phyloP scores from a whole-genome alignment of 305 asterid species.

The Coffea humblotiana region DNA sequence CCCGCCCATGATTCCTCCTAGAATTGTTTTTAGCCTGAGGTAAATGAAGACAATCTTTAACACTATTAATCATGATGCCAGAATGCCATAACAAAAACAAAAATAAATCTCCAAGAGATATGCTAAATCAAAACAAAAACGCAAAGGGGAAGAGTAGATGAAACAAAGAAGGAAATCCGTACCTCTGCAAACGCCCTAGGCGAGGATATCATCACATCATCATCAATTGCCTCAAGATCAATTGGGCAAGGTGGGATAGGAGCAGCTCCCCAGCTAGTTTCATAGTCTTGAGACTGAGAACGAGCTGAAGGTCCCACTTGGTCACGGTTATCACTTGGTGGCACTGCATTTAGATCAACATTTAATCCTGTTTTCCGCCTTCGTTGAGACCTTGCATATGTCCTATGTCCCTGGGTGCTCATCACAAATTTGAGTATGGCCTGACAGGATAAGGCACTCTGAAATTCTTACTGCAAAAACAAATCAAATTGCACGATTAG shows the following conservation, averaged over 20 bases:
- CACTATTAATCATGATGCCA: slow-evolving; percentile 10
- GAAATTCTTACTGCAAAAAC: not conserved
- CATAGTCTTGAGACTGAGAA: slow-evolving; percentile 38
- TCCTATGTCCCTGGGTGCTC: slow-evolving; percentile 49
- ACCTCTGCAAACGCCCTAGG: slow-evolving; percentile 85
- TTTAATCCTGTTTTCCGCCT: slow-evolving; percentile 49
- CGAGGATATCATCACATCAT: slow-evolving; percentile 83
- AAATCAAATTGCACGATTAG: not conserved
- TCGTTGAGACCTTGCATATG: slow-evolving; percentile 48
- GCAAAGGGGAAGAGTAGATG: not conserved
- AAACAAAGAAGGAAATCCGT: slow-evolving; percentile 15
- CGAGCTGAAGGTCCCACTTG: slow-evolving; percentile 53
- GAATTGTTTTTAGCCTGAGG: slow-evolving; percentile 70
- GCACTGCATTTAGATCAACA: slow-evolving; percentile 72
- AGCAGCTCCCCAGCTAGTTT: slow-evolving; percentile 32
- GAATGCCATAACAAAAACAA: slow-evolving; percentile 11
- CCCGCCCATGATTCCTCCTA: slow-evolving; percentile 51
- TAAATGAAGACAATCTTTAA: slow-evolving; percentile 18
- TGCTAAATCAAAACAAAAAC: slow-evolving; percentile 3
- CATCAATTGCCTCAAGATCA: slow-evolving; percentile 80
- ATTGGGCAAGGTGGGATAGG: slow-evolving; percentile 50
- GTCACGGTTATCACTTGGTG: slow-evolving; percentile 46
- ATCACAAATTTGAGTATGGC: slow-evolving; percentile 25
- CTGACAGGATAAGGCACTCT: not conserved
- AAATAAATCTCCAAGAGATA: not conserved